phyloP scores from a whole-genome alignment of 306 rosid genomes.

The Cicer pinnatifidum region DNA sequence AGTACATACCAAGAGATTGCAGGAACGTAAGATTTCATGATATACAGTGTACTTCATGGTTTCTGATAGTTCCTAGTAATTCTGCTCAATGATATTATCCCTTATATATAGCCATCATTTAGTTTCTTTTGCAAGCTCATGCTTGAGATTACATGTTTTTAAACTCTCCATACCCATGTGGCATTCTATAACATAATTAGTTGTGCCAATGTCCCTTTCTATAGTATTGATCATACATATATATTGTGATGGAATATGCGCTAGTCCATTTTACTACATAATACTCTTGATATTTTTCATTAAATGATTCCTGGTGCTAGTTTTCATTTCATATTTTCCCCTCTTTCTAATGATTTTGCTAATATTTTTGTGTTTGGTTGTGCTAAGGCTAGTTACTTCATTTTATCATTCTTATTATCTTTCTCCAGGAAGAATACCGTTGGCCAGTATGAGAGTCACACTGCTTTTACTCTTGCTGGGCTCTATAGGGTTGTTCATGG shows the following conservation, averaged over 20 bases:
- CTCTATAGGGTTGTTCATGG: constrained; percentile 95
- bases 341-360: not conserved
- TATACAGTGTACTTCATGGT: constrained; percentile 1
- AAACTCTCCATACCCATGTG: not conserved
- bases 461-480: constrained; percentile 87
- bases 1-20: constrained; percentile 97
- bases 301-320: not conserved
- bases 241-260: constrained; percentile 12
- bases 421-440: constrained; percentile 83
- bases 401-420: constrained; percentile 15
- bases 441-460: constrained; percentile 96
- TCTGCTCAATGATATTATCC: not conserved
- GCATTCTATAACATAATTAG: not conserved
- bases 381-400: constrained; percentile 23
- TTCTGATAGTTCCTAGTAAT: not conserved
- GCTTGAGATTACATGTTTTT: constrained; percentile 4
- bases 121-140: constrained; percentile 26
- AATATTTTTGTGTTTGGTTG: not conserved
- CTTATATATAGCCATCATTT: constrained; percentile 11
- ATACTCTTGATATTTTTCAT: constrained; percentile 13
- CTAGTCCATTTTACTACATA: constrained; percentile 11
- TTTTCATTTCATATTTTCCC: not conserved
- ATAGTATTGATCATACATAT: not conserved
- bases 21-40: constrained; percentile 67
- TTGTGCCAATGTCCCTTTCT: constrained; percentile 24